Conservation (phyloP, 345 rosid species). For the Sapria himalayana region DNA sequence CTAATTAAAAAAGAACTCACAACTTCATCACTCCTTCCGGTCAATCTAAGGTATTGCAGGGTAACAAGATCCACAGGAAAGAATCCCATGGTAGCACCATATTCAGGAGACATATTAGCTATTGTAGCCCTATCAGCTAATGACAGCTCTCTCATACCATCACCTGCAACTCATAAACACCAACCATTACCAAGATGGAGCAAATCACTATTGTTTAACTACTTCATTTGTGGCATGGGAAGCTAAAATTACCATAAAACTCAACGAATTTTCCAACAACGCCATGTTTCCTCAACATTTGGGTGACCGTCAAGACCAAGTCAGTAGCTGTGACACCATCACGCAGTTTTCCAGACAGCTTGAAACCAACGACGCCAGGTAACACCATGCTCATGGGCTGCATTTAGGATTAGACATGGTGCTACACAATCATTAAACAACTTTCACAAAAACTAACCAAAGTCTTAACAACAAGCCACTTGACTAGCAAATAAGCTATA, state of each 20-base stretch:
- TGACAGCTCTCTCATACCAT: conserved; percentile 79
- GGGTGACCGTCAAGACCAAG: conserved; percentile 90
- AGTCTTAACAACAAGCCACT: too few relatives aligned
- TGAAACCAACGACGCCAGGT: conserved; percentile 99
- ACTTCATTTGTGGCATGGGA: too few relatives aligned
- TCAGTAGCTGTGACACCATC: conserved; percentile 97
- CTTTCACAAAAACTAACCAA: too few relatives aligned
- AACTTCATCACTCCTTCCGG: conserved; percentile 94
- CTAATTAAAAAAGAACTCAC: conserved; percentile 29
- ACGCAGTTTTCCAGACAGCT: conserved; percentile 55
- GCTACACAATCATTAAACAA: too few relatives aligned
- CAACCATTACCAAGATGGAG: too few relatives aligned
- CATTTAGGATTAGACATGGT: too few relatives aligned
- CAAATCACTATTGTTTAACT: too few relatives aligned
- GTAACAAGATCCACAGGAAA: conserved; percentile 99
- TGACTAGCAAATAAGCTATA: too few relatives aligned
- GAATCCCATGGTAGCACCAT: conserved; percentile 99
- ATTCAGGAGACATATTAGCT: conserved; percentile 99
- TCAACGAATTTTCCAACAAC: conserved; percentile 99
- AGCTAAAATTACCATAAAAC: conserved; percentile 76
- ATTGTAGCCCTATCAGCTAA: conserved; percentile 98
- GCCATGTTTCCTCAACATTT: conserved; percentile 97
- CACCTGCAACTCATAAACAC: conserved; percentile 28
- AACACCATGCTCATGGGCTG: conserved; percentile 99
- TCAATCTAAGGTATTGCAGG: conserved; percentile 75